phyloP scores from a whole-genome alignment of 2,329 filamentous ascomycete genomes.

The Colletotrichum ledebouriae region DNA sequence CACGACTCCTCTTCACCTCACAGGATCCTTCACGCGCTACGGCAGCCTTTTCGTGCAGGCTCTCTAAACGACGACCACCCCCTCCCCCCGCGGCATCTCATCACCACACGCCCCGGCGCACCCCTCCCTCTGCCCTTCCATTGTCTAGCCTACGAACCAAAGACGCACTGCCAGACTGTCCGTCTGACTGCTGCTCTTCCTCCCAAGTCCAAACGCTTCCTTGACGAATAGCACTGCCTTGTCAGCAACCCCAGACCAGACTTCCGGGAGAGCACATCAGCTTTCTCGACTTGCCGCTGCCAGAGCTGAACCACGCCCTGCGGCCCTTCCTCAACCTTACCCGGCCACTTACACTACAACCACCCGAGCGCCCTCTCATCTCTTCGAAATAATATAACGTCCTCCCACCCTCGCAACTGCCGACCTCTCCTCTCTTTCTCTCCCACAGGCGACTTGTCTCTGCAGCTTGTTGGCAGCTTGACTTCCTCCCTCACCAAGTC shows the following conservation, averaged over 20 bases:
- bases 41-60: conserved; percentile 26
- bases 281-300: conserved; percentile 38
- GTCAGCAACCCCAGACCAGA: conserved; percentile 42
- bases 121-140: conserved; percentile 37
- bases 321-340: conserved; percentile 20
- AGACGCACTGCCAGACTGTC: conserved; percentile 23
- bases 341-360: conserved; percentile 40
- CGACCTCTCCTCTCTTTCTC: conserved; percentile 46
- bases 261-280: conserved; percentile 36
- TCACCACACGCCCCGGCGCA: conserved; percentile 34
- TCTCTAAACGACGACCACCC: conserved; percentile 19
- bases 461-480: conserved; percentile 52
- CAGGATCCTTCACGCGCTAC: conserved; percentile 42
- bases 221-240: conserved; percentile 34
- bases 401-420: conserved; percentile 53
- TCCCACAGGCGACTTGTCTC: conserved; percentile 54
- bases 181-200: conserved; percentile 36
- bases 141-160: conserved; percentile 32
- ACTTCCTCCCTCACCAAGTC: conserved; percentile 52
- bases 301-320: conserved; percentile 43
- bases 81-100: conserved; percentile 22
- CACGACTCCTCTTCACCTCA: conserved; percentile 40
- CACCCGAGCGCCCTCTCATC: conserved; percentile 50
- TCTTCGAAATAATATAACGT: conserved; percentile 53
- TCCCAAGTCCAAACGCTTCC: conserved; percentile 34